These are phyloP conservation scores for Hydrangea macrophylla DNA, from an alignment of 148 eudicot species.

Conservation along the genomic window DNA sequence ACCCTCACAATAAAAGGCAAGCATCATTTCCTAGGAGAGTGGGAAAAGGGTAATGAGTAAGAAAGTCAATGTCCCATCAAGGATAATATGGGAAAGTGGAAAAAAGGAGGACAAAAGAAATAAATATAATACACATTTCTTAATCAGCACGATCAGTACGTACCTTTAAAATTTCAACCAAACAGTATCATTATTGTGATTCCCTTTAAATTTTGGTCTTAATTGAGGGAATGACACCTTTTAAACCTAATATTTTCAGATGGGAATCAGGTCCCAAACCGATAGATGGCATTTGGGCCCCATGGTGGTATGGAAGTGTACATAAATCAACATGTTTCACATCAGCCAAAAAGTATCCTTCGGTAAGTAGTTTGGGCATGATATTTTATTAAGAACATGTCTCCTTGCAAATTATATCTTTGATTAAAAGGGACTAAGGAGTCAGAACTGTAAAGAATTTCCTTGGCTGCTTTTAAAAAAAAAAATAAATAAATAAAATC, in stretches of 20 bases:
- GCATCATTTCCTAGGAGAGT: too few relatives aligned
- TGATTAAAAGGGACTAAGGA: background rate
- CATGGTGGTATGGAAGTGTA: slow-evolving; percentile 87
- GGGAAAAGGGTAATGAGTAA: too few relatives aligned
- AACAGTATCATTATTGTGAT: background rate
- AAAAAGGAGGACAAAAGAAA: too few relatives aligned
- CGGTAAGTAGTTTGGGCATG: slow-evolving; percentile 40
- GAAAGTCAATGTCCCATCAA: too few relatives aligned
- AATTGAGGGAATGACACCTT: background rate
- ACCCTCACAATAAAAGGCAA: too few relatives aligned
- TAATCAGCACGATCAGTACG: background rate
- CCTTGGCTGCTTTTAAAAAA: too few relatives aligned
- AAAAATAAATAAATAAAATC: too few relatives aligned
- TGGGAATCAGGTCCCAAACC: slow-evolving; percentile 94
- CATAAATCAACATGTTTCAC: slow-evolving; percentile 78
- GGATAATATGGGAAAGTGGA: too few relatives aligned
- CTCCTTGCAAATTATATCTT: background rate
- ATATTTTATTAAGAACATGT: background rate
- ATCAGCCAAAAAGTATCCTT: slow-evolving; percentile 50
- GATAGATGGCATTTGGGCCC: slow-evolving; percentile 90
- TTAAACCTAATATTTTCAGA: slow-evolving; percentile 55
- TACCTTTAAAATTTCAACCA: background rate
- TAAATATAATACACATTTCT: too few relatives aligned
- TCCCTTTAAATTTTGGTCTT: background rate
- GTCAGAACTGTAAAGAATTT: background rate